These are phyloP conservation scores for Dryadomyces quercivorus DNA, from an alignment of 2,329 filamentous ascomycete genomes.

Conservation along the genomic window DNA sequence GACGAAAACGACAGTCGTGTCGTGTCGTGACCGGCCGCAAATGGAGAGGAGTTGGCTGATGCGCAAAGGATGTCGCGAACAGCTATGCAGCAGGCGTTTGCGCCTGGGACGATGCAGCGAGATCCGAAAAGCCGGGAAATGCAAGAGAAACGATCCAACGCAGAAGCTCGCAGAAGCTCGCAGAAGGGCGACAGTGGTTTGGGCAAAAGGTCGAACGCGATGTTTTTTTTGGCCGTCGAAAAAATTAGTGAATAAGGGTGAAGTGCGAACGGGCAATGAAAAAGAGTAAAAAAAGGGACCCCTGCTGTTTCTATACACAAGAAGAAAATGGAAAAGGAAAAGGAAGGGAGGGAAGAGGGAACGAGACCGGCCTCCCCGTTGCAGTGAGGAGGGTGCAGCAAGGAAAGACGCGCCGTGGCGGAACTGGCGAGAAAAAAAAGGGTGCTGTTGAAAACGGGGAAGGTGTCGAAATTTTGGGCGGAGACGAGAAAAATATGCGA, in stretches of 20 bases:
- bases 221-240: not conserved
- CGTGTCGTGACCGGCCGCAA: not conserved
- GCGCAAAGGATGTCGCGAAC: not conserved
- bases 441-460: not conserved
- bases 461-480: conserved; percentile 1
- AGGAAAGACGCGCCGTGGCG: conserved; percentile 1
- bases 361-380: conserved; percentile 1
- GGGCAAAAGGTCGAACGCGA: not conserved
- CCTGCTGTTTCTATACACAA: not conserved
- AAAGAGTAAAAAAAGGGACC: not conserved
- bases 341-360: not conserved
- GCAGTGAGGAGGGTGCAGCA: not conserved
- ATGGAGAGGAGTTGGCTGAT: not conserved
- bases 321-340: not conserved
- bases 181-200: not conserved
- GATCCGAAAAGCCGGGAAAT: not conserved
- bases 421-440: not conserved
- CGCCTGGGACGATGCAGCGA: not conserved
- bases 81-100: not conserved
- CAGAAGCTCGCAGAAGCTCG: not conserved
- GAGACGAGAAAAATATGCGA: not conserved
- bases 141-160: too few species aligned
- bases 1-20: not conserved
- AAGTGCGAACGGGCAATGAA: not conserved
- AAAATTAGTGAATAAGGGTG: not conserved